Conservation (phyloP, 2,329 filamentous ascomycete species). For the Claviceps pazoutovae region DNA sequence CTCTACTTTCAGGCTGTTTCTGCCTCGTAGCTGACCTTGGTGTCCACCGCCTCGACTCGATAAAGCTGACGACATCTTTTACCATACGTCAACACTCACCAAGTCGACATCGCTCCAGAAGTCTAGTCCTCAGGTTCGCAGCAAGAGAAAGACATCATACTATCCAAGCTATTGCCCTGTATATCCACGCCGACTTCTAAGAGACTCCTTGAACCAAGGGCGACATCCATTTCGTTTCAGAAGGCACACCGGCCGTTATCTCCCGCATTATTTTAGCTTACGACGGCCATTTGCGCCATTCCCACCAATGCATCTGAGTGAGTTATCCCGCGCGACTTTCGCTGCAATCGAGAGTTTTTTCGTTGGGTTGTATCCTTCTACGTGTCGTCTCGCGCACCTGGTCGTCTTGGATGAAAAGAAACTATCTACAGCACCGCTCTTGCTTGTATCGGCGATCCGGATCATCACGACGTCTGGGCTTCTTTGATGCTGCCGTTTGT, state of each 20-base stretch:
- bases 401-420: background rate
- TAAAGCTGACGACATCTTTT: background rate
- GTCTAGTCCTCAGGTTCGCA: background rate
- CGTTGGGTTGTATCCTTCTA: background rate
- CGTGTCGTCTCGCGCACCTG: background rate
- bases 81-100: background rate
- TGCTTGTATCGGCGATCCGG: background rate
- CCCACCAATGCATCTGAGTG: background rate
- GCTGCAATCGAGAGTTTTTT: background rate
- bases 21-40: background rate
- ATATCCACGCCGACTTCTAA: background rate
- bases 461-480: background rate
- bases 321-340: background rate
- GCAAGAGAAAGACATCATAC: too few relatives aligned
- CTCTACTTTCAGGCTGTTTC: background rate
- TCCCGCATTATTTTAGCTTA: background rate
- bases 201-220: background rate
- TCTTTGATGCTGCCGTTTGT: slow-evolving; percentile 6
- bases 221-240: background rate
- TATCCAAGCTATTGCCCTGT: background rate
- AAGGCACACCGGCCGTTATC: background rate
- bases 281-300: background rate
- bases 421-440: background rate
- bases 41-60: background rate
- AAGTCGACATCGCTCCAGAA: background rate